Conservation (phyloP, 2,329 filamentous ascomycete genomes). For the Chaetoscypha palmicola region DNA sequence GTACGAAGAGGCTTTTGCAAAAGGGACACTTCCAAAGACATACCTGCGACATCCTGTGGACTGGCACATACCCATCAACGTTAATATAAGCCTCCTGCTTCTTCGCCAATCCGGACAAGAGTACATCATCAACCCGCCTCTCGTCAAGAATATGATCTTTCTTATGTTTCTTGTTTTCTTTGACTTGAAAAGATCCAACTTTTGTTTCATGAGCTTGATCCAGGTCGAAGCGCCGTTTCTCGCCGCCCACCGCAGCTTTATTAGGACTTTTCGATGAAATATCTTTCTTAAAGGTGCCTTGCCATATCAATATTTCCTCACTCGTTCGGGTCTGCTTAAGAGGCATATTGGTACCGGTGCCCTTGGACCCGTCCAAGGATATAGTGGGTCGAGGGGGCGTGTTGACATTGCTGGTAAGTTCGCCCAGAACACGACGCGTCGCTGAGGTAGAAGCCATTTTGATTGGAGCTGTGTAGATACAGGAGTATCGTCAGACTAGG, state of each 20-base stretch:
- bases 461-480: too few relatives aligned
- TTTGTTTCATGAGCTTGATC: too few relatives aligned
- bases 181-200: too few relatives aligned
- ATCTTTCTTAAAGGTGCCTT: neutral
- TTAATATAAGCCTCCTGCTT: too few relatives aligned
- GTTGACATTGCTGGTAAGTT: slow-evolving; percentile 59
- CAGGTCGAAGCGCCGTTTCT: too few relatives aligned
- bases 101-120: too few relatives aligned
- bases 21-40: neutral
- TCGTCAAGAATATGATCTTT: too few relatives aligned
- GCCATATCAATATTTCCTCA: neutral
- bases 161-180: too few relatives aligned
- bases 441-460: slow-evolving; percentile 15
- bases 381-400: neutral
- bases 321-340: neutral
- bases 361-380: neutral
- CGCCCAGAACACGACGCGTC: slow-evolving; percentile 26
- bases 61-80: too few relatives aligned
- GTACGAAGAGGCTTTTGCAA: too few relatives aligned
- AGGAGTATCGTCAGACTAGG: neutral
- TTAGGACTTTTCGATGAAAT: neutral
- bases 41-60: neutral
- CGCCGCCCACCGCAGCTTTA: neutral
- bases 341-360: neutral
- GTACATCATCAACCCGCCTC: too few relatives aligned